These are phyloP conservation scores for Leccinum variicolor DNA, from an alignment of 768 basidiomycete species.

Conservation along the genomic window DNA sequence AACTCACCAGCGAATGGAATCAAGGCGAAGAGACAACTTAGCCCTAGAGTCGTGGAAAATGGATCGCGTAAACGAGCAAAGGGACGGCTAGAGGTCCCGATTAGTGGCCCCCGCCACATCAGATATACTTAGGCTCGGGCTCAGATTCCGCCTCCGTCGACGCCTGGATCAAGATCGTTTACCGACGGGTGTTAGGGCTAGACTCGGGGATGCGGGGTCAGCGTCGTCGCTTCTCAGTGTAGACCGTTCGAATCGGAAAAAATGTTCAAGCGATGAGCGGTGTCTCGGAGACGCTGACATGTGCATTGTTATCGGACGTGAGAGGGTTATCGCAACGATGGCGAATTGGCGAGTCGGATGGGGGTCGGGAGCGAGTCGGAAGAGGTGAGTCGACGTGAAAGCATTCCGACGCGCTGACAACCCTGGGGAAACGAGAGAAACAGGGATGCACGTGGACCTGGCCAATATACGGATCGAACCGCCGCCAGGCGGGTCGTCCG, in stretches of 20 bases:
- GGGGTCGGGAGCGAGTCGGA: not conserved
- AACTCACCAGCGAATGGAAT: not conserved
- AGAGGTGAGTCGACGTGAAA: not conserved
- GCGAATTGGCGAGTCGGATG: not conserved
- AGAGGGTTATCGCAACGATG: not conserved
- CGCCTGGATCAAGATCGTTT: not conserved
- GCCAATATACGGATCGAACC: not conserved
- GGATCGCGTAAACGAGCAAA: not conserved
- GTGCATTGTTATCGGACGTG: not conserved
- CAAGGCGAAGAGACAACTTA: not conserved
- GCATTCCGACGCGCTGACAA: not conserved
- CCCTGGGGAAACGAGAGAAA: not conserved
- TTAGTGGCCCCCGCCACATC: not conserved
- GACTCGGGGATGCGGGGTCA: not conserved
- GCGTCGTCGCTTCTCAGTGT: not conserved
- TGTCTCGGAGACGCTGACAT: not conserved
- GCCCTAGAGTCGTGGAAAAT: not conserved
- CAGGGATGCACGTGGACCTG: not conserved
- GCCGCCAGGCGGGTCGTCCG: not conserved
- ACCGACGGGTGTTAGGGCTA: not conserved
- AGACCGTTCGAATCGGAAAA: not conserved
- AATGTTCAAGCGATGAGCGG: not conserved
- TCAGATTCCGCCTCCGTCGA: not conserved
- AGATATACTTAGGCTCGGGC: not conserved
- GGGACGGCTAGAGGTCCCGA: not conserved